Evolutionary conservation across 371 early-diverging fungal genomes (phyloP), one percentile per base, ranked within the genome.

Genomic region (Nosema bombycis): DNA sequence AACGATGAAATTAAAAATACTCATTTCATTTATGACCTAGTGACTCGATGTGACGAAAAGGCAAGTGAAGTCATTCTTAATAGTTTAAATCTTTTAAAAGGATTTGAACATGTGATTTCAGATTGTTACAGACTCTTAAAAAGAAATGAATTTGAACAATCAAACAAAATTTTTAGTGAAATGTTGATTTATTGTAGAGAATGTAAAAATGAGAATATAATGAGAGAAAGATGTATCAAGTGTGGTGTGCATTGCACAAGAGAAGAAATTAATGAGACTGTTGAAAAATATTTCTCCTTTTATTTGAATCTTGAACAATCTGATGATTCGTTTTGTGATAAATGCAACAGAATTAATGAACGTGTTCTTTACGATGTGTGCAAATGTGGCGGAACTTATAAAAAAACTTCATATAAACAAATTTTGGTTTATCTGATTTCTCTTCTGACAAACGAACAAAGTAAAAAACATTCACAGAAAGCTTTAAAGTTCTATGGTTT

Each of bases 81-180:
- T 18, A 46, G 46, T 46, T 46, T 46, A 46, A 46, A 46, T 10
- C 18, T 46, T 46, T 6, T 46, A 18, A 46, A 46, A 18, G 21
- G 4, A 2, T 10, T 30, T 62, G 46, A 69, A n/a, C 1, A 32
- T 66, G 46, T 69, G 12, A 54, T 69, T 54, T 46, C 75, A 12
- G 79, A 81, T 37, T 79, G 80, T 46, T 79, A 72, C 37, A 81
- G 69, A 38, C 46, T 84, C 21, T n/a, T 84, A 30, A 74, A 69
- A 61, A 55, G 46, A 26, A 61, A 57, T 55, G 81, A 79, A 64
- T 79, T 77, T 70, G 55, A 15, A 23, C 57, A 74, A 32, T 57
- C 62, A 23, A 37, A 64, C 3, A 14, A 65, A 21, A 24, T 32
- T 28, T 10, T 37, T 12, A 15, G 36, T 33, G 26, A 63, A 24